These are phyloP conservation scores for Wickerhamomyces kurtzmanii DNA, from an alignment of 805 yeast species.

Conservation along the genomic window DNA sequence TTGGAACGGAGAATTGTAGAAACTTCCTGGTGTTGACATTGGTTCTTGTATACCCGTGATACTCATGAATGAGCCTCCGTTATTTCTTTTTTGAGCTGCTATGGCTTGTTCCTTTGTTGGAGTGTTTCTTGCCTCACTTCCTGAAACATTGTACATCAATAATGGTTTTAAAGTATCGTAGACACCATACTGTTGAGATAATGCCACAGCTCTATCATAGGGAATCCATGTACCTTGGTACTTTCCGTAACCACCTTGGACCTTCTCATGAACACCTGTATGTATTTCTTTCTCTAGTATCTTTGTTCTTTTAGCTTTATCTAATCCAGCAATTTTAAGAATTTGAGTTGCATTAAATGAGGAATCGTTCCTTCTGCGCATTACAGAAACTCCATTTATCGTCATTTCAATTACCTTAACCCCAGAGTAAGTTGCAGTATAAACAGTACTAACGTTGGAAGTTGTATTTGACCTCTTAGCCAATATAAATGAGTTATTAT, in stretches of 20 bases:
- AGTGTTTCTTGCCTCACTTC: constrained; percentile 24
- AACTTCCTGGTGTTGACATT: no score
- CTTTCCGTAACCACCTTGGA: constrained; percentile 92
- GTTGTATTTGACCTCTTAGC: no score
- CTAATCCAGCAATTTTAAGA: constrained; percentile 79
- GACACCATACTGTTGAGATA: constrained; percentile 56
- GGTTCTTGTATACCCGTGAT: no score
- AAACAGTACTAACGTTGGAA: constrained; percentile 33
- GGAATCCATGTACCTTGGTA: constrained; percentile 96
- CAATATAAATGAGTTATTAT: no score
- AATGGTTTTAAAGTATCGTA: constrained; percentile 55
- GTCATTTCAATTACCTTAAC: constrained; percentile 76
- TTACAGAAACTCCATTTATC: constrained; percentile 59
- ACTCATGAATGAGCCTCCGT: constrained; percentile 1
- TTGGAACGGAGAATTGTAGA: no score
- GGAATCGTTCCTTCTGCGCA: constrained; percentile 67
- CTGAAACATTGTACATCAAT: constrained; percentile 35
- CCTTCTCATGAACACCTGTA: constrained; percentile 74
- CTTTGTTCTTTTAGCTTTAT: constrained; percentile 82
- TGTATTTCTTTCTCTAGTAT: constrained; percentile 84
- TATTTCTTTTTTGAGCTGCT: constrained; percentile 24
- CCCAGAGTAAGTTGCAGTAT: constrained; percentile 71
- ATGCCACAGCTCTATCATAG: constrained; percentile 52
- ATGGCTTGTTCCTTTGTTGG: constrained; percentile 40
- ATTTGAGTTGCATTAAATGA: constrained; percentile 91